Base-by-base conservation (phyloP, 768 basidiomycete species). In the Vararia minispora region DNA sequence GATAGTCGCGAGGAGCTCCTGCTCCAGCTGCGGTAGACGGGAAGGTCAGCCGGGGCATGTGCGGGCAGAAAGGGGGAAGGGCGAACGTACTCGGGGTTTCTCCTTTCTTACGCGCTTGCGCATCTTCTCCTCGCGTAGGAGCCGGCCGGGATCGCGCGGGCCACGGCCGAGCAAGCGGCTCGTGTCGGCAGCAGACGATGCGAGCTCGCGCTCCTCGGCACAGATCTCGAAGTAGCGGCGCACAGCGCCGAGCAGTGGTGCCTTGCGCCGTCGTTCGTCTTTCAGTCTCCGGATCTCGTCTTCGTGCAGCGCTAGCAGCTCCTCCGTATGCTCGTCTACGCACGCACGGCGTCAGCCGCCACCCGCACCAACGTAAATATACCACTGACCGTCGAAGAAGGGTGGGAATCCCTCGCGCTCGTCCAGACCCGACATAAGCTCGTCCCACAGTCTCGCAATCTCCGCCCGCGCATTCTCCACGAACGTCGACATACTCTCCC, bases 61-160 rank as follows among this genome's bases (percentile, higher is more conserved):
- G 22, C 13, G 11, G 18, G 26, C 14, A 26, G 8, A n/a, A 8
- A 10, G 14, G 29, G 10, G 10, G 16, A 32, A 25, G 27, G 23
- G 28, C 28, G 35, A 34, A 62, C 79, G 45, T 54, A 95, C 94
- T 54, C 84, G 73, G 20, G 94, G 94, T 53, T 95, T 97, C 62
- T 94, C 83, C 55, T 87, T 85, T 40, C 69, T 70, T 11, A 99
- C 90, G 21, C 92, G 69, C 58, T 97, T 98, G 38, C 94, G 71
- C 81, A 94, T 89, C 69, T 95, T 95, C 65, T 97, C 94, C 59
- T 99, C 94, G 42, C 88, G 72, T 37, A 97, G 61, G 25, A 99
- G 59, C 14, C 88, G 66, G 5, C 89, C 89, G 5, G 89, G 83
- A 63, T 90, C 84, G 40, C 88, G 69, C 3, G 78, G 63, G 20